Conservation (phyloP, 2,329 filamentous ascomycete species). For the Stagonosporopsis tanaceti region DNA sequence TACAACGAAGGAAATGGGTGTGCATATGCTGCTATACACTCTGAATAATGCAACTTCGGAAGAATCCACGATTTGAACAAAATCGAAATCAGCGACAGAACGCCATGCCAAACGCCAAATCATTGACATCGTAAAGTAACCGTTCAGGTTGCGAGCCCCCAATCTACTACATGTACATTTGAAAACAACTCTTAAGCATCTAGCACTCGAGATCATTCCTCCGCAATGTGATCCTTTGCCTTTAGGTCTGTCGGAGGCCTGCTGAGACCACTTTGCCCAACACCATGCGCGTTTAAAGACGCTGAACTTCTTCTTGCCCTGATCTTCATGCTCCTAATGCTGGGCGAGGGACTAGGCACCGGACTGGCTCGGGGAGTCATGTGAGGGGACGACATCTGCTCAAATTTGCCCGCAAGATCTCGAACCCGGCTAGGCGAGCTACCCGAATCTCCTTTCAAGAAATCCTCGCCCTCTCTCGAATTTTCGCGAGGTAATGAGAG, state of each 20-base stretch:
- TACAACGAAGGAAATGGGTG: not conserved
- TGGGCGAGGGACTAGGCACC: constrained; percentile 15
- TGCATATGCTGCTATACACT: not conserved
- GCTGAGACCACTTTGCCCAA: constrained; percentile 1
- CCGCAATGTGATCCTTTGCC: constrained; percentile 7
- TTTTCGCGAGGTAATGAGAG: constrained; percentile 36
- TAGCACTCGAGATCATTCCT: not conserved
- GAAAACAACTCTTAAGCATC: not conserved
- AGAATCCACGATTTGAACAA: not conserved
- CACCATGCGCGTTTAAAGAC: constrained; percentile 19
- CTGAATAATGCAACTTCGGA: not conserved
- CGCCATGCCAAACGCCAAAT: not conserved
- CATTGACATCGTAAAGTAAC: not conserved
- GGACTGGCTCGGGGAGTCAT: constrained; percentile 19
- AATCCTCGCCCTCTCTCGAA: constrained; percentile 20
- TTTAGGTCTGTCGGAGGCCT: constrained; percentile 11
- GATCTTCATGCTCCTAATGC: constrained; percentile 32
- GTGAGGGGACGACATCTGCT: constrained; percentile 28
- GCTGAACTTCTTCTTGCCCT: constrained; percentile 26
- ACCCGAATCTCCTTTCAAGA: not conserved
- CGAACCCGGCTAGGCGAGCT: constrained; percentile 36
- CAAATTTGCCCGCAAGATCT: constrained; percentile 42
- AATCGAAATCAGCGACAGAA: not conserved
- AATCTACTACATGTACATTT: not conserved
- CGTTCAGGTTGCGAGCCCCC: not conserved